Base-by-base conservation (phyloP, 2,329 filamentous ascomycete species). In the Macroventuria anomochaeta region DNA sequence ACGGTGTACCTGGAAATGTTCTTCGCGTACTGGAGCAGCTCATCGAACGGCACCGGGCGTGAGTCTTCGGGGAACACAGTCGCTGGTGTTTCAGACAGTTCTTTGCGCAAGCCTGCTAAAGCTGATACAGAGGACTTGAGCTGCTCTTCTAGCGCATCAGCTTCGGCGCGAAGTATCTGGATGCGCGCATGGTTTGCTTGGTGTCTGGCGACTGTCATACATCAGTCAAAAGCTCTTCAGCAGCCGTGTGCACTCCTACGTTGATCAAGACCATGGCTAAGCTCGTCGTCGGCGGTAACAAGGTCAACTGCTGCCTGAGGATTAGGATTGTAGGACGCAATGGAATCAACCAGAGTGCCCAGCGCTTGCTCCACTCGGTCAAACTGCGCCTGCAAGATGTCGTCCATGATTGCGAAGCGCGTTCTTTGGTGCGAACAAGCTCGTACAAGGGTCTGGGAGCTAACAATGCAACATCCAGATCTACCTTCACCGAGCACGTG, bases 261-360 rank as follows among this genome's bases (percentile, higher is more conserved):
- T 71, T 88, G 79, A 63, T 87, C 81, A 2, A 96, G 79, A 4
- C 88, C 85, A 59, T 81, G 78, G 62, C 79, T 83, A 37, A 96
- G 81, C 55, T 88, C 85, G 34, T 81, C 79, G 69, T 96, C 89
- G 20, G 90, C 90, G 7, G 81, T 79, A 15, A 89, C 79, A 8
- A 96, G 84, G 59, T 92, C 88, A 51, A 84, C 79, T 5, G 88
- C 89, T 21, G 87, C 84, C 29, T 80, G 75, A 4, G 84, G 78
- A 6, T 88, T 90, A 0, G 91, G 90, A 66, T 92, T 91, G 76
- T 93, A 93, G 60, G 91, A 89, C 5, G 89, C 83, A 58, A 96
- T 88, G 0, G 90, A 93, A 71, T 92, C 89, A 63, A 92, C 87
- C 28, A 96, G 80, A 23, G 79, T 85, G 11, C 83, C 82, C 17